Evolutionary conservation across 2,329 filamentous ascomycete species (phyloP).

Genomic region (Colletotrichum scovillei): DNA sequence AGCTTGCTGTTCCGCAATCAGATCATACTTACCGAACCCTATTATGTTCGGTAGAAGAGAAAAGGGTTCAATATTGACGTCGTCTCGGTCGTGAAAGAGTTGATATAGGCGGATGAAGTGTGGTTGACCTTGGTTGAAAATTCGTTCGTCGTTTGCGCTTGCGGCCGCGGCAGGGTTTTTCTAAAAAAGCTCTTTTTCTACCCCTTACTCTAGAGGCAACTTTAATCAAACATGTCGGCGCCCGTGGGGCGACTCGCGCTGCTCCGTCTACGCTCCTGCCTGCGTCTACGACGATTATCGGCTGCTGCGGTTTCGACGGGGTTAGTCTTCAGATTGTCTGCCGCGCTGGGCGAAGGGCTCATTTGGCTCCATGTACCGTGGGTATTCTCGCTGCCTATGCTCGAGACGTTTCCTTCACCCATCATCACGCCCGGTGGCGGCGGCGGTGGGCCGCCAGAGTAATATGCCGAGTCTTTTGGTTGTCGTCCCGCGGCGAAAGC

Average conservation of each 20-base stretch:
- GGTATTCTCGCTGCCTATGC: conserved; percentile 55
- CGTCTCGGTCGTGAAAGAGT: conserved; percentile 18
- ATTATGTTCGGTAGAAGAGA: not conserved
- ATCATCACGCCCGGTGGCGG: conserved; percentile 46
- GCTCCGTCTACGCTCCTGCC: conserved; percentile 62
- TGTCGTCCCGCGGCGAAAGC: conserved; percentile 63
- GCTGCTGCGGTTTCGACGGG: conserved; percentile 50
- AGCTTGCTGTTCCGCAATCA: conserved; percentile 6
- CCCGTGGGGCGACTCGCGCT: conserved; percentile 50
- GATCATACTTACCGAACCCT: conserved; percentile 21
- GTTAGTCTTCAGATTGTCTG: conserved; percentile 46
- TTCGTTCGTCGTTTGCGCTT: not conserved
- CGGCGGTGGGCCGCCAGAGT: conserved; percentile 63
- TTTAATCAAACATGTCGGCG: conserved; percentile 52
- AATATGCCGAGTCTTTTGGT: conserved; percentile 71
- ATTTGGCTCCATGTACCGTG: conserved; percentile 67
- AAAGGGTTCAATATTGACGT: conserved; percentile 11
- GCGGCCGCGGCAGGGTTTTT: conserved; percentile 15
- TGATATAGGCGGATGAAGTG: too few relatives aligned
- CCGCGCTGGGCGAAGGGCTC: conserved; percentile 55
- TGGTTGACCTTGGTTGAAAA: not conserved
- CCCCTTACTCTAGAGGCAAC: not conserved
- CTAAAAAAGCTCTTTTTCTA: not conserved
- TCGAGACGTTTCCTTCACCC: conserved; percentile 58
- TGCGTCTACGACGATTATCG: conserved; percentile 65